These are phyloP conservation scores for Lentinula boryana DNA, from an alignment of 768 basidiomycete species.

Conservation along the genomic window DNA sequence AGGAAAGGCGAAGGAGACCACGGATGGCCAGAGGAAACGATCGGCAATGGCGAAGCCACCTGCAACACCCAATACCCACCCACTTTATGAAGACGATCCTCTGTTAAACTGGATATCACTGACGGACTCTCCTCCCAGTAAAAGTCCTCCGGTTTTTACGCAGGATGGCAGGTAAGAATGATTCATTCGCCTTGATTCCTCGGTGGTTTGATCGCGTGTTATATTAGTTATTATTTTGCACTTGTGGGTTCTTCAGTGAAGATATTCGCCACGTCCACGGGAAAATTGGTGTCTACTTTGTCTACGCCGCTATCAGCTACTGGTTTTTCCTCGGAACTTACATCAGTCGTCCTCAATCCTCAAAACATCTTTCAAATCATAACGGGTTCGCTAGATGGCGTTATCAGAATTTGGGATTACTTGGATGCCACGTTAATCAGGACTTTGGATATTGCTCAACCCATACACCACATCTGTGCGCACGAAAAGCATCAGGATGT, in stretches of 20 bases:
- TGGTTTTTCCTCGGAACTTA: conserved; percentile 48
- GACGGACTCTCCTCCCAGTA: conserved; percentile 61
- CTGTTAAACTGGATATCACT: conserved; percentile 67
- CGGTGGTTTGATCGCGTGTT: background rate
- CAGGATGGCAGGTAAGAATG: conserved; percentile 74
- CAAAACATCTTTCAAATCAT: conserved; percentile 87
- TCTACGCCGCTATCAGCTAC: conserved; percentile 39
- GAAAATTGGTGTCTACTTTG: conserved; percentile 80
- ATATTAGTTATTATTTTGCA: conserved; percentile 80
- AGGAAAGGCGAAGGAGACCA: conserved; percentile 27
- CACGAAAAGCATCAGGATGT: conserved; percentile 64
- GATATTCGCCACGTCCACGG: conserved; percentile 75
- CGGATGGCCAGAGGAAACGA: conserved; percentile 16
- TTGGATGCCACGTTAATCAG: conserved; percentile 76
- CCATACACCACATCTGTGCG: conserved; percentile 65
- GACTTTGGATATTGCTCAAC: conserved; percentile 63
- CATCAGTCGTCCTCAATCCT: conserved; percentile 73
- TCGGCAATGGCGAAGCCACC: conserved; percentile 9
- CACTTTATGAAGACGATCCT: conserved; percentile 18
- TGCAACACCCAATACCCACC: background rate
- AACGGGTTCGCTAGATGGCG: conserved; percentile 80
- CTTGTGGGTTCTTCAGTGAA: conserved; percentile 77
- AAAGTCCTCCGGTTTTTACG: conserved; percentile 73
- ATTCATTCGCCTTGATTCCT: conserved; percentile 1
- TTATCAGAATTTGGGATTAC: conserved; percentile 89